These are phyloP conservation scores for Trametes sanguinea DNA, from an alignment of 768 basidiomycete species.

Conservation along the genomic window DNA sequence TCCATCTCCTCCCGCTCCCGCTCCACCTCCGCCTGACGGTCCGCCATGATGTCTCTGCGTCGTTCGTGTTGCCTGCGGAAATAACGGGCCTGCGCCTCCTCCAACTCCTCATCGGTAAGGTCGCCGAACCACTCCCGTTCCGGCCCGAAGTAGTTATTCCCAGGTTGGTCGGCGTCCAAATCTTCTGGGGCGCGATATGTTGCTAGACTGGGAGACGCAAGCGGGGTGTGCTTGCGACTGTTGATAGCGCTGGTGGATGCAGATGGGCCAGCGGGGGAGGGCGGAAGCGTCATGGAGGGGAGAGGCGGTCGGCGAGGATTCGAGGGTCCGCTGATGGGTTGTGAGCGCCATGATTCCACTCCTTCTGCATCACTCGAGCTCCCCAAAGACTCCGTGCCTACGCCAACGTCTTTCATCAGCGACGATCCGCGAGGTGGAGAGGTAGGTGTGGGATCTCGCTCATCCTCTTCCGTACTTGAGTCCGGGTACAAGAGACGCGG, in stretches of 20 bases:
- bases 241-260: slow-evolving; percentile 3
- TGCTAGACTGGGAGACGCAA: slow-evolving; percentile 38
- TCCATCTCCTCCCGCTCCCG: slow-evolving; percentile 37
- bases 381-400: background rate
- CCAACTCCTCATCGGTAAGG: slow-evolving; percentile 33
- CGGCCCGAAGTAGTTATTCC: slow-evolving; percentile 23
- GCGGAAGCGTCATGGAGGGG: slow-evolving; percentile 23
- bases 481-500: background rate
- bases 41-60: slow-evolving; percentile 33
- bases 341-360: background rate
- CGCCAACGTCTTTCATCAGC: background rate
- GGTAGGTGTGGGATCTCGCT: slow-evolving; percentile 12
- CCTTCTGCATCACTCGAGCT: background rate
- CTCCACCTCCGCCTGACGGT: slow-evolving; percentile 43
- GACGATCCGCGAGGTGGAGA: background rate
- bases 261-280: slow-evolving; percentile 9
- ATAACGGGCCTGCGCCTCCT: slow-evolving; percentile 37
- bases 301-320: slow-evolving; percentile 27
- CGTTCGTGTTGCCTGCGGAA: slow-evolving; percentile 26
- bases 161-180: slow-evolving; percentile 24
- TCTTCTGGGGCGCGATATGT: slow-evolving; percentile 44
- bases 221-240: slow-evolving; percentile 29
- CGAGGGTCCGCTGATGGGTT: background rate
- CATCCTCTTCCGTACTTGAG: slow-evolving; percentile 2
- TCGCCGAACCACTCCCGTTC: slow-evolving; percentile 27